Conservation (phyloP, 345 rosid species). For the Bretschneidera sinensis region DNA sequence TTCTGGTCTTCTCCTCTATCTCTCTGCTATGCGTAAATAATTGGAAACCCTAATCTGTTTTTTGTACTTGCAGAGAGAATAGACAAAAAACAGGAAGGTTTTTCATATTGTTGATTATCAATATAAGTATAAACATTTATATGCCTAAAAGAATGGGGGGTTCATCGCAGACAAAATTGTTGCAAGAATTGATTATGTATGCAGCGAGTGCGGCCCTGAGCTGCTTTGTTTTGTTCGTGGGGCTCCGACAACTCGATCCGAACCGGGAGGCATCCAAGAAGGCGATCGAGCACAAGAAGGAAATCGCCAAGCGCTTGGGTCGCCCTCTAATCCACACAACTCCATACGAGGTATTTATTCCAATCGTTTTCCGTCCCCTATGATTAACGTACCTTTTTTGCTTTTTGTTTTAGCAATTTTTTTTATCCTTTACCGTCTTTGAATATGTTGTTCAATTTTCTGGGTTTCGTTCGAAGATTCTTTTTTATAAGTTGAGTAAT, state of each 20-base stretch:
- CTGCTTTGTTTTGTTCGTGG: conserved; percentile 76
- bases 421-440: neutral
- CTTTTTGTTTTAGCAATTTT: too few relatives aligned
- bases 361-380: too few relatives aligned
- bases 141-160: conserved; percentile 34
- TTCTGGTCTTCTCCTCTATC: too few relatives aligned
- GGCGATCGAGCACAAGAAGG: conserved; percentile 87
- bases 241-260: conserved; percentile 86
- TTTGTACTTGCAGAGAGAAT: neutral
- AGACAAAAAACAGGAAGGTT: neutral
- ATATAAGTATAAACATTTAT: too few relatives aligned
- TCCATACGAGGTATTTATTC: conserved; percentile 78
- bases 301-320: conserved; percentile 83
- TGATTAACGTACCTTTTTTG: too few relatives aligned
- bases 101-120: neutral
- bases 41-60: too few relatives aligned
- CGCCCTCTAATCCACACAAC: conserved; percentile 84
- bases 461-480: neutral
- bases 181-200: conserved; percentile 74
- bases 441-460: neutral
- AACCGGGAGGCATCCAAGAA: conserved; percentile 90
- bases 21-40: too few relatives aligned
- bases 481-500: too few relatives aligned
- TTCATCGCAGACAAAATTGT: conserved; percentile 67
- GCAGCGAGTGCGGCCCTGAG: conserved; percentile 98